Conservation (phyloP, 2,329 filamentous ascomycete genomes). For the Huntiella abstrusa region DNA sequence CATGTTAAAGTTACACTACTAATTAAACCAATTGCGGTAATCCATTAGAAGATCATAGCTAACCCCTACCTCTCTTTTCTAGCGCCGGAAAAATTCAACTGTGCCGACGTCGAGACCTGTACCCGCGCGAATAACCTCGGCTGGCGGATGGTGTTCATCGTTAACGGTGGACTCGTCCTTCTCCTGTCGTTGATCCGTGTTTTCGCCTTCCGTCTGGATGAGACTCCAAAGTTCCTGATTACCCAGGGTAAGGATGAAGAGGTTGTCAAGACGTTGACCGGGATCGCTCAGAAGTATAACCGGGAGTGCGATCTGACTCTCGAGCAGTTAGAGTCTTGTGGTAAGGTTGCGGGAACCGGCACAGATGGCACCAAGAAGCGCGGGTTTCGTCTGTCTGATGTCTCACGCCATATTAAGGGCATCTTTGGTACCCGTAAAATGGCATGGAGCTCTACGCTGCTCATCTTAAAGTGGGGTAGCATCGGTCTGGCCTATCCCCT, state of each 20-base stretch:
- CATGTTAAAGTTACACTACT: neutral
- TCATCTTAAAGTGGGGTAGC: slow-evolving; percentile 51
- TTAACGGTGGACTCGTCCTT: slow-evolving; percentile 26
- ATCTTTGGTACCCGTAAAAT: slow-evolving; percentile 45
- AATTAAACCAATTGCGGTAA: neutral
- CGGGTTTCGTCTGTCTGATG: slow-evolving; percentile 17
- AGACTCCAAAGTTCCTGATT: slow-evolving; percentile 29
- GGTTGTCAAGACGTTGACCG: slow-evolving; percentile 27
- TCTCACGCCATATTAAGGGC: slow-evolving; percentile 37
- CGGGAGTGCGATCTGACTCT: slow-evolving; percentile 19
- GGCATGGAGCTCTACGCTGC: slow-evolving; percentile 39
- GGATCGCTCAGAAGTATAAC: slow-evolving; percentile 24
- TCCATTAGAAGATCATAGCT: neutral
- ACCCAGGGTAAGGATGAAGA: slow-evolving; percentile 25
- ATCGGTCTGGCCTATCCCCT: slow-evolving; percentile 58
- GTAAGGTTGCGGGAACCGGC: slow-evolving; percentile 20
- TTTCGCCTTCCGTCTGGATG: slow-evolving; percentile 27
- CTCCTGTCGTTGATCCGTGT: slow-evolving; percentile 26
- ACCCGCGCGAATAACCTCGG: slow-evolving; percentile 26
- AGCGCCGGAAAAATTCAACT: slow-evolving; percentile 24
- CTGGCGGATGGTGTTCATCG: slow-evolving; percentile 29
- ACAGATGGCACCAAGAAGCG: slow-evolving; percentile 15
- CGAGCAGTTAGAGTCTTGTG: slow-evolving; percentile 24
- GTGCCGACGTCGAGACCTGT: slow-evolving; percentile 20
- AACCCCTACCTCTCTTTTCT: neutral